phyloP scores from a whole-genome alignment of 805 yeast species.

The Metschnikowia noctiluminum region DNA sequence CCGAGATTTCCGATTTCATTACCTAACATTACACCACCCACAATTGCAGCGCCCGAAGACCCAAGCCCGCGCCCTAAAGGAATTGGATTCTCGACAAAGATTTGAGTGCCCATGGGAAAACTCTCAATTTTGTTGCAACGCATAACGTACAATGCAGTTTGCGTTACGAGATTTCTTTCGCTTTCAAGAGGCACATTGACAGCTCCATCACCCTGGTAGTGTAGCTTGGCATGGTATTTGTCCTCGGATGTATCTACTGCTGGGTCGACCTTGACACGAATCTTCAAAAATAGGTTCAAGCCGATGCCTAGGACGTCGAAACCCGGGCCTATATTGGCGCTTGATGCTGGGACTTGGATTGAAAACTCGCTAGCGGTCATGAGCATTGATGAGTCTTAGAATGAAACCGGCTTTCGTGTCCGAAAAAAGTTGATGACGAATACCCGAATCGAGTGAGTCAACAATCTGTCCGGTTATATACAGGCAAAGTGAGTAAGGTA shows the following conservation, averaged over 20 bases:
- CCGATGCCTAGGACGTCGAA: slow-evolving; percentile 96
- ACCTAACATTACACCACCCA: slow-evolving; percentile 91
- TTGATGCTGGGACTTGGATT: slow-evolving; percentile 88
- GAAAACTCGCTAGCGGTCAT: slow-evolving; percentile 41
- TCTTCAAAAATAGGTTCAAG: slow-evolving; percentile 65
- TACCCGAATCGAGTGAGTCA: neutral
- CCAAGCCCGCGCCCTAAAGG: slow-evolving; percentile 97
- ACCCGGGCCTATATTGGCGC: slow-evolving; percentile 98
- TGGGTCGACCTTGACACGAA: slow-evolving; percentile 65
- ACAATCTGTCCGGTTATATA: neutral
- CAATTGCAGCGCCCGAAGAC: slow-evolving; percentile 97
- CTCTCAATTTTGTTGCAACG: slow-evolving; percentile 72
- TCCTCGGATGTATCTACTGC: slow-evolving; percentile 46
- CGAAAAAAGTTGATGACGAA: no score
- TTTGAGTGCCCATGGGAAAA: slow-evolving; percentile 81
- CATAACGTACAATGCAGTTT: slow-evolving; percentile 87
- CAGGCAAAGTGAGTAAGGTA: neutral
- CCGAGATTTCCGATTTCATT: slow-evolving; percentile 76
- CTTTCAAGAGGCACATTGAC: slow-evolving; percentile 73
- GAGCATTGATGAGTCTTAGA: no score
- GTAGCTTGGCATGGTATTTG: slow-evolving; percentile 64
- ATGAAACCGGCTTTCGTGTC: no score
- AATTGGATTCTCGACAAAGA: slow-evolving; percentile 84
- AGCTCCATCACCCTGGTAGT: slow-evolving; percentile 81
- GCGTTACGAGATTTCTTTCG: slow-evolving; percentile 81